Evolutionary conservation across 164 flowering plant species (phyloP).

Genomic region (Dillenia turbinata): DNA sequence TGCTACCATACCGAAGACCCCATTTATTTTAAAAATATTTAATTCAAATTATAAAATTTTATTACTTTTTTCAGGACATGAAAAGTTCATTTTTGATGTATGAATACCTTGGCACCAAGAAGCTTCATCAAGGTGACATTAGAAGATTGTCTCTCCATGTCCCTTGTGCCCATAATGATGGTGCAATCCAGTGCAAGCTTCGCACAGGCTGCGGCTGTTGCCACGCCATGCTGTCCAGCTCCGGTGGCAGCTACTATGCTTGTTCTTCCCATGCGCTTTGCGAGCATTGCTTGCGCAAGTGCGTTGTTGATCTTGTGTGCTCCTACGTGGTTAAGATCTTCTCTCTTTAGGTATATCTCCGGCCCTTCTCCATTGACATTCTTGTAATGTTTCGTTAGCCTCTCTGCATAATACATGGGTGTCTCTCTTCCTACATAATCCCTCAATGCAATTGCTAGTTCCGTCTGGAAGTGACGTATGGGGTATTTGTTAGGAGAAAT

Average conservation of each 20-base stretch:
- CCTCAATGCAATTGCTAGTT: conserved; percentile 37
- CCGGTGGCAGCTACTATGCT: conserved; percentile 48
- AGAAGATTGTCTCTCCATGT: conserved; percentile 41
- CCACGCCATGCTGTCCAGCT: conserved; percentile 64
- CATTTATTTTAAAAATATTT: too few relatives aligned
- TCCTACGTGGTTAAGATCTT: conserved; percentile 54
- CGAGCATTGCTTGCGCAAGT: conserved; percentile 55
- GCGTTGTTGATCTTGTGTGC: conserved; percentile 66
- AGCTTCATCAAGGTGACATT: conserved; percentile 37
- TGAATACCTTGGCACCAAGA: conserved; percentile 43
- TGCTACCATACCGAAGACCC: too few relatives aligned
- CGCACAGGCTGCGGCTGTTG: conserved; percentile 62
- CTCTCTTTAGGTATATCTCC: conserved; percentile 58
- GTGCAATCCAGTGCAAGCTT: conserved; percentile 39
- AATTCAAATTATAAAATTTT: too few relatives aligned
- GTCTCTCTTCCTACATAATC: conserved; percentile 65
- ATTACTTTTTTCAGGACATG: too few relatives aligned
- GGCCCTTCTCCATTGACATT: conserved; percentile 40
- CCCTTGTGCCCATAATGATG: conserved; percentile 43
- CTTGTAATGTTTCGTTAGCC: conserved; percentile 45
- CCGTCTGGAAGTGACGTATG: conserved; percentile 20
- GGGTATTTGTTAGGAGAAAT: too few relatives aligned
- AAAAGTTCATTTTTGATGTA: too few relatives aligned
- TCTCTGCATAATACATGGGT: conserved; percentile 49
- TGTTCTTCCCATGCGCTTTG: conserved; percentile 43